These are phyloP conservation scores for Alternaria triticina DNA, from an alignment of 2,329 filamentous ascomycete genomes.

Conservation along the genomic window DNA sequence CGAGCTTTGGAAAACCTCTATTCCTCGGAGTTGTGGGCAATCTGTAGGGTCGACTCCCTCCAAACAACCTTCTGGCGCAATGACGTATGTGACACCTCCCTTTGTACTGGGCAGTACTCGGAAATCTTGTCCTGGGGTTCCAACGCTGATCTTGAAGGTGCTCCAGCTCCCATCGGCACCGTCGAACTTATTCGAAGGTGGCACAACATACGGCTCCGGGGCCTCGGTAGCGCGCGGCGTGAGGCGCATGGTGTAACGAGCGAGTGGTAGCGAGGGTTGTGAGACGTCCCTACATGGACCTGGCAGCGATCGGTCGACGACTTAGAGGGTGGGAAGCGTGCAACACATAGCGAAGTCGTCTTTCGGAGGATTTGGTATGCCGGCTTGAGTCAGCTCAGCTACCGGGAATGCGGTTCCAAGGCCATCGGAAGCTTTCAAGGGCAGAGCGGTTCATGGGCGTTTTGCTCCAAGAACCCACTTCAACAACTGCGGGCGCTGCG, in stretches of 20 bases:
- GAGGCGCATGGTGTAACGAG: conserved; percentile 29
- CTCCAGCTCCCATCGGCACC: conserved; percentile 53
- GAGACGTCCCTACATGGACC: background rate
- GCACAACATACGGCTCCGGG: conserved; percentile 40
- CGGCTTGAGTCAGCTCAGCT: background rate
- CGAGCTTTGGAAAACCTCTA: conserved; percentile 36
- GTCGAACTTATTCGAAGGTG: conserved; percentile 44
- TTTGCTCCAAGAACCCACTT: conserved; percentile 1
- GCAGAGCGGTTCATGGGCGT: background rate
- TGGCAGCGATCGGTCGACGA: background rate
- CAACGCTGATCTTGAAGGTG: conserved; percentile 50
- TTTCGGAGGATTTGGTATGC: background rate
- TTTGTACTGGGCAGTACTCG: conserved; percentile 46
- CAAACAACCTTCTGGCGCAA: conserved; percentile 45
- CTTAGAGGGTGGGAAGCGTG: background rate
- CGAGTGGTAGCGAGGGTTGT: background rate
- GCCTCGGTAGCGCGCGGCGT: conserved; percentile 23
- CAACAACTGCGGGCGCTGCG: background rate
- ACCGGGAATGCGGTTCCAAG: background rate
- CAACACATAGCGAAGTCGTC: conserved; percentile 1
- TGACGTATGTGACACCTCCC: conserved; percentile 37
- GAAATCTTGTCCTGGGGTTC: conserved; percentile 49
- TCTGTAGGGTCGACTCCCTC: conserved; percentile 33
- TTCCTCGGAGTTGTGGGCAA: conserved; percentile 40
- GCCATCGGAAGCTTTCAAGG: background rate